These are phyloP conservation scores for Camellia sinensis DNA, from an alignment of 148 eudicot genomes.

Conservation along the genomic window DNA sequence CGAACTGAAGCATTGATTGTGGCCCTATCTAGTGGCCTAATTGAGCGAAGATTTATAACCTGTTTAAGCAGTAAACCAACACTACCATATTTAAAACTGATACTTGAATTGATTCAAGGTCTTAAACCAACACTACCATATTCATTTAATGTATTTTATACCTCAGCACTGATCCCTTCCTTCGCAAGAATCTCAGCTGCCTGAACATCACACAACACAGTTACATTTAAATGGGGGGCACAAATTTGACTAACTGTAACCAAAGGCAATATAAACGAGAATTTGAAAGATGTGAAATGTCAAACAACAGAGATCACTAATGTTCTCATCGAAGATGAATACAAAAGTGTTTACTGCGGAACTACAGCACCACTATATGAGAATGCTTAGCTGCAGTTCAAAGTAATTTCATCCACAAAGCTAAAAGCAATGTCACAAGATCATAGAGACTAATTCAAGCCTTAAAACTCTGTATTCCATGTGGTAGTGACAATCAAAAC, in stretches of 20 bases:
- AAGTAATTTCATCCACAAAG: too few species aligned
- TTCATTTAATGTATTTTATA: not conserved
- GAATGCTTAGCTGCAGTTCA: too few species aligned
- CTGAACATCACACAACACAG: conserved; percentile 25
- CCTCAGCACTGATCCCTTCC: conserved; percentile 65
- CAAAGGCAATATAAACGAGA: not conserved
- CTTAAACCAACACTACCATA: not conserved
- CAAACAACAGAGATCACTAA: not conserved
- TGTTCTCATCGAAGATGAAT: too few species aligned
- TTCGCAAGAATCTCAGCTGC: conserved; percentile 63
- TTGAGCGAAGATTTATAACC: conserved; percentile 85
- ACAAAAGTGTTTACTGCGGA: too few species aligned
- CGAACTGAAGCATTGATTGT: conserved; percentile 79
- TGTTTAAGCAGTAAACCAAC: conserved; percentile 16
- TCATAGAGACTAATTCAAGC: too few species aligned
- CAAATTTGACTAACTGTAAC: not conserved
- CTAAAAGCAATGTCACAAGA: too few species aligned
- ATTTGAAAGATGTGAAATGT: not conserved
- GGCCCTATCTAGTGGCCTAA: conserved; percentile 79
- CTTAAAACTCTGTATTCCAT: too few species aligned
- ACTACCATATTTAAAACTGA: not conserved
- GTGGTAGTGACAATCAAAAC: too few species aligned
- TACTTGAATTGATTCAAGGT: not conserved
- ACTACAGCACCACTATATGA: too few species aligned
- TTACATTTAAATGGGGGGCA: not conserved